Conservation (phyloP, 2,329 filamentous ascomycete species). For the Penicillium sp. region DNA sequence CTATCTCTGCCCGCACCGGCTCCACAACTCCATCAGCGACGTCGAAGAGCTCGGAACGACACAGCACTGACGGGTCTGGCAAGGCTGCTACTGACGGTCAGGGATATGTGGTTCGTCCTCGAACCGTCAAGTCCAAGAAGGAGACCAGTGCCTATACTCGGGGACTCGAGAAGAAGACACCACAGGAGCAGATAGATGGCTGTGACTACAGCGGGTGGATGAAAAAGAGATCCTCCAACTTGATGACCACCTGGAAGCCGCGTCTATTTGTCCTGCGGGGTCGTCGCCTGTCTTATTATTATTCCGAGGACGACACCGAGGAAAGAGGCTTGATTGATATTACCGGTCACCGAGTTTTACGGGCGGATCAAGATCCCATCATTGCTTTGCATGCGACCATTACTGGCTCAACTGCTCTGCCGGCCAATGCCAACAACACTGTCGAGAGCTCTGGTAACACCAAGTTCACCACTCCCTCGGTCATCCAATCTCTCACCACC, state of each 20-base stretch:
- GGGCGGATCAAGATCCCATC: conserved; percentile 85
- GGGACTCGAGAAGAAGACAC: conserved; percentile 76
- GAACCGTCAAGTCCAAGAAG: conserved; percentile 74
- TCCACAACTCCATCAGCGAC: conserved; percentile 65
- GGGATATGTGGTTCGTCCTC: conserved; percentile 52
- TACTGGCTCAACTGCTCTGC: conserved; percentile 74
- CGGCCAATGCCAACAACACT: conserved; percentile 40
- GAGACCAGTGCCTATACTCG: conserved; percentile 91
- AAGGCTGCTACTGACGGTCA: conserved; percentile 48
- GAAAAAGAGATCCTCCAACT: conserved; percentile 95
- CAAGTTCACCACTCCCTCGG: conserved; percentile 31
- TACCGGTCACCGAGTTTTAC: conserved; percentile 93
- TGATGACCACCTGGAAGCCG: conserved; percentile 98
- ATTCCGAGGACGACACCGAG: conserved; percentile 85
- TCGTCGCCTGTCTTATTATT: conserved; percentile 90
- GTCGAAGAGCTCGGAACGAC: conserved; percentile 73
- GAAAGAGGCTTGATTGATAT: conserved; percentile 98
- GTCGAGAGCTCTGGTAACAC: conserved; percentile 34
- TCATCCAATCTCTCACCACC: conserved; percentile 32
- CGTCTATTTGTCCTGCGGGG: conserved; percentile 94
- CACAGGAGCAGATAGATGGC: conserved; percentile 76
- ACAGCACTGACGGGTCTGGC: conserved; percentile 64
- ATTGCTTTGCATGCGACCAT: conserved; percentile 89
- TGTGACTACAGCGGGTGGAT: conserved; percentile 98
- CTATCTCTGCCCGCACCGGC: conserved; percentile 71